These are phyloP conservation scores for Trichoderma simmonsii DNA, from an alignment of 2,329 filamentous ascomycete species.

Conservation along the genomic window DNA sequence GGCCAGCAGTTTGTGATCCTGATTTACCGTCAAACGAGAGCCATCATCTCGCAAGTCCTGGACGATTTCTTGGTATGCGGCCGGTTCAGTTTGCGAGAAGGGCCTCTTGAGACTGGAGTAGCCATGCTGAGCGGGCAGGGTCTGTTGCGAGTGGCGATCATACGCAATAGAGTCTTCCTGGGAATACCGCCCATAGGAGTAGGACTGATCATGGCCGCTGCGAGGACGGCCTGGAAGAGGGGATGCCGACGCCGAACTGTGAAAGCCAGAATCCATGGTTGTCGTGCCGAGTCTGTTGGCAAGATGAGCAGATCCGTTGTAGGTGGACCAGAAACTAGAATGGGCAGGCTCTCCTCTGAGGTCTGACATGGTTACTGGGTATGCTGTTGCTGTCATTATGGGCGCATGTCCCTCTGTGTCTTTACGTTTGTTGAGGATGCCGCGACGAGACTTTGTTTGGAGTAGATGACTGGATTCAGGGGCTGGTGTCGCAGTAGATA, in stretches of 20 bases:
- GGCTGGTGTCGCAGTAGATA: not conserved
- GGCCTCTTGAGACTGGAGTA: constrained; percentile 56
- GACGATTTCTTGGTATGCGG: constrained; percentile 58
- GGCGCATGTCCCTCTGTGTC: constrained; percentile 44
- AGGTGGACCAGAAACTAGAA: constrained; percentile 57
- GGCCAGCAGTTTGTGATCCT: constrained; percentile 59
- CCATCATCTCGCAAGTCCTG: constrained; percentile 59
- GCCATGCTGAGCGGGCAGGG: constrained; percentile 49
- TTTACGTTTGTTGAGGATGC: constrained; percentile 10
- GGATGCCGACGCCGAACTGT: constrained; percentile 44
- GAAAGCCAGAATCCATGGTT: constrained; percentile 48
- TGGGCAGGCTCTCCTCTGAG: constrained; percentile 58
- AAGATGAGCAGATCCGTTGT: constrained; percentile 53
- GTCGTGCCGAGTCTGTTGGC: constrained; percentile 47
- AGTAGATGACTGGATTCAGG: not conserved
- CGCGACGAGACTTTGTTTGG: not conserved
- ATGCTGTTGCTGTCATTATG: constrained; percentile 59
- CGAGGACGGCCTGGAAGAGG: constrained; percentile 50
- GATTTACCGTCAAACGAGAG: constrained; percentile 55
- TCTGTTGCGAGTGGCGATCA: constrained; percentile 50
- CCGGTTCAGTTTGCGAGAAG: constrained; percentile 54
- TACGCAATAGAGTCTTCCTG: constrained; percentile 55
- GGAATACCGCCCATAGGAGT: constrained; percentile 53
- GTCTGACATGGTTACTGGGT: constrained; percentile 62
- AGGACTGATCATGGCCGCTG: constrained; percentile 48